Percentiles rank a stretch among this genome's conserved stretches.
Conservation (phyloP, 768 basidiomycete species). For the Suillus fuscotomentosus region DNA sequence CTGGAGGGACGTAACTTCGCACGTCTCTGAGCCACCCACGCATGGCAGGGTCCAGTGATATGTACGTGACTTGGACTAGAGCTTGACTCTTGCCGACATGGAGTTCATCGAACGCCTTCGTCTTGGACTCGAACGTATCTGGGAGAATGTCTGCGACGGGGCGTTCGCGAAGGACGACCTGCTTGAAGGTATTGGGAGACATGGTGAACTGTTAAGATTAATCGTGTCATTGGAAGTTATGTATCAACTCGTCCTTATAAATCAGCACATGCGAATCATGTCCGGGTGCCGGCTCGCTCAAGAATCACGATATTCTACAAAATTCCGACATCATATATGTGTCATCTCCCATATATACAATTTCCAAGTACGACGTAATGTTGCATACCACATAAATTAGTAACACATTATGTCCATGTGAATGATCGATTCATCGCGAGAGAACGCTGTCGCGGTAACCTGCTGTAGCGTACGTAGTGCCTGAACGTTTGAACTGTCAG, state of each 20-base stretch:
- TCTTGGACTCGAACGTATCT: conserved; percentile 69
- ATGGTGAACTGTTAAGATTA: conserved; percentile 12
- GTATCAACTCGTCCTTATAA: not conserved
- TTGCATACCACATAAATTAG: not conserved
- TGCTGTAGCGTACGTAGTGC: not conserved
- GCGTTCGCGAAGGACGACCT: conserved; percentile 74
- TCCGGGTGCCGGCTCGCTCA: not conserved
- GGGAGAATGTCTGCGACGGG: conserved; percentile 67
- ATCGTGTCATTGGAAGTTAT: not conserved
- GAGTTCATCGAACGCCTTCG: conserved; percentile 47
- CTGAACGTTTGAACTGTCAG: not conserved
- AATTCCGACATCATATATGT: not conserved
- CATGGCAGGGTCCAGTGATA: conserved; percentile 89
- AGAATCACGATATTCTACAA: not conserved
- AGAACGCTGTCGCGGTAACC: not conserved
- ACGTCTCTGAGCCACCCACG: conserved; percentile 74
- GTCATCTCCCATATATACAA: not conserved
- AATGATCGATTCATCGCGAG: too few relatives aligned
- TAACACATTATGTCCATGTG: not conserved
- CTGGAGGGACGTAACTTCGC: conserved; percentile 71
- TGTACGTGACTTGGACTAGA: conserved; percentile 75
- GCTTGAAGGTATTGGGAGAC: conserved; percentile 45
- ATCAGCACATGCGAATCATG: not conserved
- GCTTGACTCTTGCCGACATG: conserved; percentile 53
- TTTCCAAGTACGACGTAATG: not conserved